phyloP scores from a whole-genome alignment of 768 basidiomycete genomes.

The Suillus lakei region DNA sequence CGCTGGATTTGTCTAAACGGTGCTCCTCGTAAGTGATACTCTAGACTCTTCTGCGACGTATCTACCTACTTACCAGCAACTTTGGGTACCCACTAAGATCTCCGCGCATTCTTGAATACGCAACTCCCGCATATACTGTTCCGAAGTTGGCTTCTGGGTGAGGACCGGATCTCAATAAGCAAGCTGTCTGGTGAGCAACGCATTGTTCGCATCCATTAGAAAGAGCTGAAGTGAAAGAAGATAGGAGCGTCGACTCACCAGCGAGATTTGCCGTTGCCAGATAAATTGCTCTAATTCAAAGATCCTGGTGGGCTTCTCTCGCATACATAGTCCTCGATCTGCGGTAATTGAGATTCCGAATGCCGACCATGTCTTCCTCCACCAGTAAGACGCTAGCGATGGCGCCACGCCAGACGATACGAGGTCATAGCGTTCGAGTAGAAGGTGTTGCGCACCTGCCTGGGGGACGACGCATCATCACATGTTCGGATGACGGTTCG shows the following conservation, averaged over 20 bases:
- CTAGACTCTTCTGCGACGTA: neutral
- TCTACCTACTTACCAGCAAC: neutral
- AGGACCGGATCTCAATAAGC: neutral
- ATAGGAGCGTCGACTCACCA: no score
- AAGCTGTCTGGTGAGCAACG: no score
- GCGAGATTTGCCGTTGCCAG: no score
- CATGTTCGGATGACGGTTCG: no score
- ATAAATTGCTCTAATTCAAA: neutral
- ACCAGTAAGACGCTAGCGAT: no score
- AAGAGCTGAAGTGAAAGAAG: no score
- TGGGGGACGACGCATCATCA: no score
- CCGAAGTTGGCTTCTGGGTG: neutral
- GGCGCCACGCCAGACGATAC: no score
- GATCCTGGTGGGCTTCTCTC: neutral
- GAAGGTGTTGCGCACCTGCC: no score
- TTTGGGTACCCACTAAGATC: neutral
- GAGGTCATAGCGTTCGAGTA: no score
- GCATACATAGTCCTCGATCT: no score
- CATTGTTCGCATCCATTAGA: no score
- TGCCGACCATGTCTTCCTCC: neutral
- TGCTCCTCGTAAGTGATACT: neutral
- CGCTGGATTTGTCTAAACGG: neutral
- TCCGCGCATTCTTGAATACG: neutral
- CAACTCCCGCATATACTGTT: neutral
- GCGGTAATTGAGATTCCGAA: neutral